Percentiles rank a stretch among this genome's conserved stretches.
phyloP scores from a whole-genome alignment of 345 rosid species.

The Lumnitzera littorea region DNA sequence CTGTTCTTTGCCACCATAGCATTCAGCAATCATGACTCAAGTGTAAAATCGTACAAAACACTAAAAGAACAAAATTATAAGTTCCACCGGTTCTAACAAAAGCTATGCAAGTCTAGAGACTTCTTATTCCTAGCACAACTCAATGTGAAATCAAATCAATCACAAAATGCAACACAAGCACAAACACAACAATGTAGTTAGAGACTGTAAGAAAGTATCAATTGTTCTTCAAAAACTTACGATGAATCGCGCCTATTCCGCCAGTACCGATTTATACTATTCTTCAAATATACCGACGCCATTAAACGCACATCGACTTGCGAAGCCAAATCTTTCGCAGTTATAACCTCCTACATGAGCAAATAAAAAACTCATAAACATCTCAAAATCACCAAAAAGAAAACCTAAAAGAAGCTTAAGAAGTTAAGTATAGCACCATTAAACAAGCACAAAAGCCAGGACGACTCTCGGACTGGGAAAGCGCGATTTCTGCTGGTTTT shows the following conservation, averaged over 20 bases:
- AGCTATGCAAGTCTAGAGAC: too few relatives aligned
- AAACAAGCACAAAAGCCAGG: constrained; percentile 96
- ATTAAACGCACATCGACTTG: constrained; percentile 84
- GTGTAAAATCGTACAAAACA: too few relatives aligned
- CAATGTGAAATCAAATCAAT: too few relatives aligned
- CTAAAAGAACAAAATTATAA: too few relatives aligned
- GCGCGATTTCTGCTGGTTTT: constrained; percentile 85
- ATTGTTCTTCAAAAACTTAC: constrained; percentile 27
- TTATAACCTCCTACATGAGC: constrained; percentile 77
- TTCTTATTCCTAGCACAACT: too few relatives aligned
- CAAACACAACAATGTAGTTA: too few relatives aligned
- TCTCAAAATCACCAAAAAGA: constrained; percentile 3
- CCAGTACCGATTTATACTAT: constrained; percentile 86
- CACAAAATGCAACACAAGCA: too few relatives aligned
- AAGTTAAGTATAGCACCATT: constrained; percentile 41
- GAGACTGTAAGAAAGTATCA: too few relatives aligned
- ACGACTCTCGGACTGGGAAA: constrained; percentile 74
- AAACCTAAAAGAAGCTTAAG: constrained; percentile 2
- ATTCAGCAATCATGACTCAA: too few relatives aligned
- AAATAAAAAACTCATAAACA: constrained; percentile 11
- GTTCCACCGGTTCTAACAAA: too few relatives aligned
- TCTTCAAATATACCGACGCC: constrained; percentile 93
- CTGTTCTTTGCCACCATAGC: too few relatives aligned
- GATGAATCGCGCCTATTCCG: constrained; percentile 68
- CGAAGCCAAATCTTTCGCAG: constrained; percentile 73